A percentile compares a stretch with the other conserved stretches of the same genome.
Conservation (phyloP, 2,329 filamentous ascomycete species). For the Zalaria sp. region DNA sequence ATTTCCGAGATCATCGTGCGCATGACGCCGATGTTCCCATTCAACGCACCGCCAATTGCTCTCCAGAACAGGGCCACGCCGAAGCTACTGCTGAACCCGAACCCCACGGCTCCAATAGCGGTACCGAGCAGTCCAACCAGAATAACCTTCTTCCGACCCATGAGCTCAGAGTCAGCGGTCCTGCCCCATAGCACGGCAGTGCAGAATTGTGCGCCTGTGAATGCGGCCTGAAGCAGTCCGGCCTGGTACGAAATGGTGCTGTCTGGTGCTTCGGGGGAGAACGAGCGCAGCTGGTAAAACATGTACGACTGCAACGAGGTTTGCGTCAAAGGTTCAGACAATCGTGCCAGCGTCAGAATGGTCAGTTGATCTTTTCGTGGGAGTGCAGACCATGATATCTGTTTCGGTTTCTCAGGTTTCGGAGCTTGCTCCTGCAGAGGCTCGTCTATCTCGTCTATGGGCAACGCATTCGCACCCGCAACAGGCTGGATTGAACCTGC, state of each 20-base stretch:
- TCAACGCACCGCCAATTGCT: slow-evolving; percentile 50
- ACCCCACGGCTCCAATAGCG: slow-evolving; percentile 49
- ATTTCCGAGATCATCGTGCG: slow-evolving; percentile 62
- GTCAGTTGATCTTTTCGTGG: slow-evolving; percentile 65
- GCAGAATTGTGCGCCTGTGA: slow-evolving; percentile 68
- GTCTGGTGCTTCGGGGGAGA: slow-evolving; percentile 40
- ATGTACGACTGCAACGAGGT: slow-evolving; percentile 68
- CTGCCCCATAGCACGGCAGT: slow-evolving; percentile 76
- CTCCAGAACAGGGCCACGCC: slow-evolving; percentile 49
- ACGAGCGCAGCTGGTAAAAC: slow-evolving; percentile 79
- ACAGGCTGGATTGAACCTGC: background rate
- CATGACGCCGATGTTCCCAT: slow-evolving; percentile 64
- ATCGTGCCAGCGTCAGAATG: slow-evolving; percentile 61
- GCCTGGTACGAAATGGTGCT: slow-evolving; percentile 61
- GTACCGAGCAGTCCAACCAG: slow-evolving; percentile 64
- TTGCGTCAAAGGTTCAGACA: slow-evolving; percentile 72
- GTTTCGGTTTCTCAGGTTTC: slow-evolving; percentile 22
- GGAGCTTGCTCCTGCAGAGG: background rate
- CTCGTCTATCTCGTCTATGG: slow-evolving; percentile 8
- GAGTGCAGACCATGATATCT: slow-evolving; percentile 56
- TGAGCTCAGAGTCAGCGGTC: slow-evolving; percentile 45
- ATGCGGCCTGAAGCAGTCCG: slow-evolving; percentile 63
- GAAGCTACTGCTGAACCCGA: slow-evolving; percentile 55
- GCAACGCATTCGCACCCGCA: background rate
- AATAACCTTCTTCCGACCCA: slow-evolving; percentile 64